Evolutionary conservation across 2,329 filamentous ascomycete genomes (phyloP).

Genomic region (Cordyceps cicadae): DNA sequence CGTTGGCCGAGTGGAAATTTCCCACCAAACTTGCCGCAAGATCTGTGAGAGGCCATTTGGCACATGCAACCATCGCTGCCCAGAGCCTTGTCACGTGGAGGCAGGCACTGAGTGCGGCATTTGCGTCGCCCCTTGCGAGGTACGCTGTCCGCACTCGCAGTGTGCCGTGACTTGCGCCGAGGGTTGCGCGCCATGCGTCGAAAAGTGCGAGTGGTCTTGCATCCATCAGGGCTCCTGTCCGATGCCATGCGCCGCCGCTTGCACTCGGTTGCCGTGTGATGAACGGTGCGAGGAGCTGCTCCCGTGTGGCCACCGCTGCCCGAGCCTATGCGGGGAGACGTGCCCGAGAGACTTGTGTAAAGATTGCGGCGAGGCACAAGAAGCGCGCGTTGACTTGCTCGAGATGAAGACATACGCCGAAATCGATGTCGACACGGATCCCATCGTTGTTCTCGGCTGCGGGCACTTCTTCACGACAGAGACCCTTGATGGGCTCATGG

Average conservation of each 20-base stretch:
- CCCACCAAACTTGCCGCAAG: slow-evolving; percentile 29
- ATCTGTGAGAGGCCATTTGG: slow-evolving; percentile 41
- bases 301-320: slow-evolving; percentile 52
- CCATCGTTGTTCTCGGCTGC: slow-evolving; percentile 52
- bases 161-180: slow-evolving; percentile 47
- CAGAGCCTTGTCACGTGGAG: slow-evolving; percentile 14
- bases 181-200: slow-evolving; percentile 51
- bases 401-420: slow-evolving; percentile 44
- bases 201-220: slow-evolving; percentile 39
- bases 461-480: slow-evolving; percentile 53
- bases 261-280: slow-evolving; percentile 55
- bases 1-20: background rate
- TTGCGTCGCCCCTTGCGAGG: slow-evolving; percentile 51
- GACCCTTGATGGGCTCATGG: slow-evolving; percentile 52
- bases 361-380: slow-evolving; percentile 34
- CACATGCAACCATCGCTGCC: slow-evolving; percentile 51
- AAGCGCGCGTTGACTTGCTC: slow-evolving; percentile 46
- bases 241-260: slow-evolving; percentile 57
- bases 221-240: slow-evolving; percentile 43
- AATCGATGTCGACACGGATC: slow-evolving; percentile 46
- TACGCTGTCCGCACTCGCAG: slow-evolving; percentile 45
- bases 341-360: slow-evolving; percentile 54
- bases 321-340: slow-evolving; percentile 54
- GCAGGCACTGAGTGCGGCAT: slow-evolving; percentile 25
- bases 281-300: slow-evolving; percentile 46